Base-by-base conservation (phyloP, 371 early-diverging fungal species). In the Umbelopsis sp. region DNA sequence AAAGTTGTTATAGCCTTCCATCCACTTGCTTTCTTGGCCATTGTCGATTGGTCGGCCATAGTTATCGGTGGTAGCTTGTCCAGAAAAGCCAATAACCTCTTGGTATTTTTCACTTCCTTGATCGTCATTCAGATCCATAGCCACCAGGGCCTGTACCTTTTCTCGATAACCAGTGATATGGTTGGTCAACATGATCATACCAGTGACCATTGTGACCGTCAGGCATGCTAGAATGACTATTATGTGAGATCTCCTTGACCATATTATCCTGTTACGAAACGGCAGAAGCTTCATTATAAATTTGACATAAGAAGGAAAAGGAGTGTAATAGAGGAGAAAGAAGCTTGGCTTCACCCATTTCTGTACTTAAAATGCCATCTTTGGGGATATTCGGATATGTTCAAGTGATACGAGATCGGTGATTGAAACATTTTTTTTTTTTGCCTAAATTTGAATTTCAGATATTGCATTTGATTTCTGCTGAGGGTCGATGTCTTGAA, bases 141-240 rank as follows among this genome's bases (percentile, higher is more conserved):
- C 57, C 29, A 57, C 57, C 57, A 57, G 57, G 29, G 57, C 18
- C 32, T 57, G 57, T 18, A 57, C 57, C 35, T 57, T 57, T 18
- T 57, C 57, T 57, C 57, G 10, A 57, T 57, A 57, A 16, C 57
- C 57, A 35, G 57, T 12, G 35, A 57, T 35, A 37, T 11, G 57
- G 29, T 35, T 29, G 6, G 57, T 29, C 18, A 32, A 57, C 57
- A 35, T 16, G 16, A 32, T 4, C 35, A 57, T 57, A 29, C 48
- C 48, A 48, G 48, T 48, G 48, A 48, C 48, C 48, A 57, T 57
- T n/a, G 35, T 37, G 3, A 57, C 5, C 5, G 29, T 16, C 57
- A 57, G 57, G 35, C 57, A 57, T 57, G 57, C 57, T 3, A 57
- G 29, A 18, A 57, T n/a, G 4, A 57, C 57, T 57, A 35, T 18